Evolutionary conservation across 2,329 filamentous ascomycete species (phyloP), one percentile per base, ranked within the genome.

Genomic region (Ampelomyces quisqualis): DNA sequence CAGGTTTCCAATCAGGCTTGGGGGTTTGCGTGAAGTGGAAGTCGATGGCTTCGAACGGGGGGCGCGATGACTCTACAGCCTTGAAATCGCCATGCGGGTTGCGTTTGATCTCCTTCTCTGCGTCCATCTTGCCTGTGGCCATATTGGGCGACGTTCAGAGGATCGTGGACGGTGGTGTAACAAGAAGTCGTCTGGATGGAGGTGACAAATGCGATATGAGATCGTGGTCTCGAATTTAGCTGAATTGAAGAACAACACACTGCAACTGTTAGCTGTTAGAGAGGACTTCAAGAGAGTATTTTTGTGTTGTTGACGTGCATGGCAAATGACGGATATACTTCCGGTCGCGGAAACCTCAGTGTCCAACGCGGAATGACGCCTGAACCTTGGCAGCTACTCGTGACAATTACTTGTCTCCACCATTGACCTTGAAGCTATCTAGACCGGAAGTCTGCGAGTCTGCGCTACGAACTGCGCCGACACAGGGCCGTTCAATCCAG

Each of bases 51-150:
- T 83, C 74, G 70, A 79, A 90, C 42, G 77, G 72, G 0, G 82
- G 79, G 4, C 87, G 81, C 7, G 77, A 77, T 27, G 75, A 75
- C 71, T 91, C 84, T 40, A 88, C 81, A 14, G 72, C 68, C 60
- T 88, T 86, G 74, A 91, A 91, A 72, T 91, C 84, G 2, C 79
- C 79, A 68, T 88, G 85, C 2, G 80, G 81, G 66, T 85, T 86
- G 62, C 81, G 80, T 62, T 82, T 73, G 51, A 75, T 64, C 24
- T 63, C 51, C 14, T 70, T 68, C 51, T 77, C 74, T 17, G 69
- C 66, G 43, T 77, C 74, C 49, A 67, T 46, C 60, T 70, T 70
- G 24, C 67, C 49, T 14, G 53, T 34, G 11, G 52, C 51, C 54
- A 58, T 58, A 1, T 34, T 43, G 19, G 29, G n/a, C n/a, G n/a